Evolutionary conservation across 257 asterid genomes (phyloP).

Genomic region (Solanum rostratum): DNA sequence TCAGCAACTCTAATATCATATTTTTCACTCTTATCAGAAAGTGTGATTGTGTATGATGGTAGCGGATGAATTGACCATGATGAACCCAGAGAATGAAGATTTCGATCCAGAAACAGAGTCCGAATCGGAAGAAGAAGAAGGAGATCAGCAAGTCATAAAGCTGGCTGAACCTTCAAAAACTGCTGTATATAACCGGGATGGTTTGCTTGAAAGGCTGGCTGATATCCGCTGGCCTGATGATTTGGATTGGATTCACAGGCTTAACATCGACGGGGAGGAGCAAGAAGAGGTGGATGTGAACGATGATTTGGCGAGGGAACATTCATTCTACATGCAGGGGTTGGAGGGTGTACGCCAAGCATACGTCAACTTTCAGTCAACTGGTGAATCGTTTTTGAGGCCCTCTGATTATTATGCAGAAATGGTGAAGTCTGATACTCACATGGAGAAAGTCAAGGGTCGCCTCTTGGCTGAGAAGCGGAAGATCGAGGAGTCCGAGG

Average conservation of each 20-base stretch:
- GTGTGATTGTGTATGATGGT: not conserved
- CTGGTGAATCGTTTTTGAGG: constrained; percentile 58
- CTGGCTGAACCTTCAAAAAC: constrained; percentile 65
- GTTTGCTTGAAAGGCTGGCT: constrained; percentile 61
- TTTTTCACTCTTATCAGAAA: not conserved
- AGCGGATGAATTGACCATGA: not conserved
- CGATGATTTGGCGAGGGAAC: constrained; percentile 72
- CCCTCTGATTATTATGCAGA: constrained; percentile 89
- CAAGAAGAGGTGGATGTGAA: constrained; percentile 62
- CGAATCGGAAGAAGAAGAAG: constrained; percentile 49
- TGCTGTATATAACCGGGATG: constrained; percentile 55
- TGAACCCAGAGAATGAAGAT: not conserved
- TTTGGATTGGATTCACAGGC: constrained; percentile 69
- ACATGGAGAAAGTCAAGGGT: constrained; percentile 92
- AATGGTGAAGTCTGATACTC: constrained; percentile 78
- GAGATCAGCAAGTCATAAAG: constrained; percentile 38
- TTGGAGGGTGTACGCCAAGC: constrained; percentile 75
- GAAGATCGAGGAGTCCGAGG: constrained; percentile 70
- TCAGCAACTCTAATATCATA: not conserved
- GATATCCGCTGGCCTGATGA: constrained; percentile 68
- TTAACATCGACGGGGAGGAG: constrained; percentile 48
- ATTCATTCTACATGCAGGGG: constrained; percentile 78
- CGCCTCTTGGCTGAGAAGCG: constrained; percentile 72
- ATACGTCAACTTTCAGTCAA: constrained; percentile 38
- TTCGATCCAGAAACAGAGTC: constrained; percentile 48